phyloP scores from a whole-genome alignment of 1,284 basidiomycete species.

The Clitocybe nebularis region DNA sequence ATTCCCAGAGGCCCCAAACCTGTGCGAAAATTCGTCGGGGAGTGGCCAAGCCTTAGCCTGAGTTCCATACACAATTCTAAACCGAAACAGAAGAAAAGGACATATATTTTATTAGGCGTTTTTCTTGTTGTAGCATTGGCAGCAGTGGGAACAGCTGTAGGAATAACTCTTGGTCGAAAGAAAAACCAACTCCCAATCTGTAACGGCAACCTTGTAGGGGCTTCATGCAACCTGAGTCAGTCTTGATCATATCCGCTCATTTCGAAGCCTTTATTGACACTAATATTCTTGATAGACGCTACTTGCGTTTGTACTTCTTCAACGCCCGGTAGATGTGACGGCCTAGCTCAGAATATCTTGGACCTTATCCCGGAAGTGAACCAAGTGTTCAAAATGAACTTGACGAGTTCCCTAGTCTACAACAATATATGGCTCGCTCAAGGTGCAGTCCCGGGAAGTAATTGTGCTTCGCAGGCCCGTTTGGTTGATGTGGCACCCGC shows the following conservation, averaged over 20 bases:
- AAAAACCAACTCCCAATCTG: conserved; percentile 10
- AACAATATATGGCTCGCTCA: conserved; percentile 46
- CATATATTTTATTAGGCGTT: conserved; percentile 25
- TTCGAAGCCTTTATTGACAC: conserved; percentile 8
- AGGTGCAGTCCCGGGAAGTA: conserved; percentile 34
- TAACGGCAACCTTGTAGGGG: conserved; percentile 30
- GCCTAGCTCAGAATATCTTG: conserved; percentile 50
- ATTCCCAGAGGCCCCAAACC: neutral
- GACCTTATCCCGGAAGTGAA: conserved; percentile 48
- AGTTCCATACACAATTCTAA: neutral
- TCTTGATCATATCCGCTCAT: conserved; percentile 9
- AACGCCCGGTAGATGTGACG: conserved; percentile 40
- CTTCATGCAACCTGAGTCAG: conserved; percentile 52
- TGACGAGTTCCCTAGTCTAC: conserved; percentile 40
- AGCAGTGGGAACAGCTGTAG: conserved; percentile 19
- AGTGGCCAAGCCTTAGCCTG: conserved; percentile 2
- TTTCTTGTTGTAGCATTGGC: conserved; percentile 33
- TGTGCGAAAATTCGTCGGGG: neutral
- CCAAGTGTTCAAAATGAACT: conserved; percentile 43
- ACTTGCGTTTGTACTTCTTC: conserved; percentile 57
- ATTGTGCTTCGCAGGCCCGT: conserved; percentile 49
- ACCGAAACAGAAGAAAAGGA: conserved; percentile 24
- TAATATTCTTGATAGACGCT: conserved; percentile 37
- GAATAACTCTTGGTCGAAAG: conserved; percentile 14
- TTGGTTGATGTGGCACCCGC: conserved; percentile 53